A percentile compares a stretch with the other conserved stretches of the same genome.
Evolutionary conservation across 495 filamentous ascomycete genomes (phyloP).

Genomic region (Penicillium maclennaniae): DNA sequence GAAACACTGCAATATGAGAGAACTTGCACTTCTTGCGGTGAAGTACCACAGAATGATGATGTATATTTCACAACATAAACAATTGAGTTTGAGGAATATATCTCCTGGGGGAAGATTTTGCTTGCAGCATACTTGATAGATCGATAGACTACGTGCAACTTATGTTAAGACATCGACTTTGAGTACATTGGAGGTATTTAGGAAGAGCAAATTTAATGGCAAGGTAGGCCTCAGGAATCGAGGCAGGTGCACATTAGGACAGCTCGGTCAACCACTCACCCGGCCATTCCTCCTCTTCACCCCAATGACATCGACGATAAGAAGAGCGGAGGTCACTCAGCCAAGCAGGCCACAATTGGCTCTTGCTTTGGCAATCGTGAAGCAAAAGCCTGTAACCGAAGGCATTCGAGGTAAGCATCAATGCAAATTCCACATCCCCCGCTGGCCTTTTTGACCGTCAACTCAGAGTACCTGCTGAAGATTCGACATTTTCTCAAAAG

Average conservation of each 20-base stretch:
- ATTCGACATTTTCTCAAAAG: conserved; percentile 36
- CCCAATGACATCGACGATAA: not conserved
- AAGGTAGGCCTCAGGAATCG: not conserved
- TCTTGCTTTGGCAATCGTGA: conserved; percentile 46
- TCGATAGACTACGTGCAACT: too few relatives aligned
- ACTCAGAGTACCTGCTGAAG: conserved; percentile 41
- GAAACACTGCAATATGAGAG: too few relatives aligned
- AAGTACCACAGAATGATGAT: too few relatives aligned
- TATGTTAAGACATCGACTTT: too few relatives aligned
- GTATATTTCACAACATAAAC: too few relatives aligned
- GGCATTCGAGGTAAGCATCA: conserved; percentile 33
- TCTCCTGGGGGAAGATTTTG: too few relatives aligned
- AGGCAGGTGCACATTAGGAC: not conserved
- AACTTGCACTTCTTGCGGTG: too few relatives aligned
- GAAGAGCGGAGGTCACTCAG: not conserved
- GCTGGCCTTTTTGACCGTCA: not conserved
- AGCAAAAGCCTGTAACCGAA: conserved; percentile 34
- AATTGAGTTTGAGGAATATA: too few relatives aligned
- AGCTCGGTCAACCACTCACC: not conserved
- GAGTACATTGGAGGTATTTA: not conserved
- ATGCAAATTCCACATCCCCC: not conserved
- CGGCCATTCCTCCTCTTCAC: not conserved
- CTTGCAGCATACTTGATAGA: too few relatives aligned
- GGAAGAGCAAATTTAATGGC: not conserved
- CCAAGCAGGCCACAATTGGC: conserved; percentile 39